These are phyloP conservation scores for Danielia reshetovae DNA, from an alignment of 805 yeast genomes.

Conservation along the genomic window DNA sequence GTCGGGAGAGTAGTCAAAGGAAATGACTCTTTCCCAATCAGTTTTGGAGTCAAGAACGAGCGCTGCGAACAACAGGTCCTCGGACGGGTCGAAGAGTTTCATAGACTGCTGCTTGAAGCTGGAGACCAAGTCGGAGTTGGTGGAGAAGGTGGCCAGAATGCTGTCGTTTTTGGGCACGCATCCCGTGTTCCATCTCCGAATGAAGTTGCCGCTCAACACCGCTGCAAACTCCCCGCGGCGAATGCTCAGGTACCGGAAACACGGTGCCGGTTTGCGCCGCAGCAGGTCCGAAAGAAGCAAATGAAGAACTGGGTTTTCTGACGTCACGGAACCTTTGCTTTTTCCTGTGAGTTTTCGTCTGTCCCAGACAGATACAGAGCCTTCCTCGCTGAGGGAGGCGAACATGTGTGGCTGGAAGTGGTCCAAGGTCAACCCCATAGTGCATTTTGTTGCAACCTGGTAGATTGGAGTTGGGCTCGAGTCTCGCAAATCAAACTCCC, in stretches of 20 bases:
- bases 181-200: constrained; percentile 79
- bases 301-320: constrained; percentile 54
- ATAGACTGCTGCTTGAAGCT: constrained; percentile 34
- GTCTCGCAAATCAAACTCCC: constrained; percentile 75
- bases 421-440: constrained; percentile 64
- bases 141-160: constrained; percentile 8
- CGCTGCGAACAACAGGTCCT: constrained; percentile 68
- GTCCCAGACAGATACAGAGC: constrained; percentile 81
- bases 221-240: constrained; percentile 74
- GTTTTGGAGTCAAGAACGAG: constrained; percentile 72
- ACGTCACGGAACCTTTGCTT: constrained; percentile 19
- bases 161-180: constrained; percentile 35
- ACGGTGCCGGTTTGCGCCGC: constrained; percentile 57
- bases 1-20: constrained; percentile 79
- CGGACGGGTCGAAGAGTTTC: constrained; percentile 35
- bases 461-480: constrained; percentile 47
- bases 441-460: constrained; percentile 73
- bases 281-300: constrained; percentile 58
- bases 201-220: constrained; percentile 69
- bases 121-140: constrained; percentile 5
- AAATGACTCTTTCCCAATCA: constrained; percentile 74
- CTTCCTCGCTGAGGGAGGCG: constrained; percentile 78
- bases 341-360: constrained; percentile 49
- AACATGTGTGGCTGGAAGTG: constrained; percentile 65
- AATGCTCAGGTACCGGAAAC: constrained; percentile 64